Percentiles rank a stretch among this genome's conserved stretches.
Evolutionary conservation across 2,329 filamentous ascomycete species (phyloP).

Genomic region (Fusarium succisae): DNA sequence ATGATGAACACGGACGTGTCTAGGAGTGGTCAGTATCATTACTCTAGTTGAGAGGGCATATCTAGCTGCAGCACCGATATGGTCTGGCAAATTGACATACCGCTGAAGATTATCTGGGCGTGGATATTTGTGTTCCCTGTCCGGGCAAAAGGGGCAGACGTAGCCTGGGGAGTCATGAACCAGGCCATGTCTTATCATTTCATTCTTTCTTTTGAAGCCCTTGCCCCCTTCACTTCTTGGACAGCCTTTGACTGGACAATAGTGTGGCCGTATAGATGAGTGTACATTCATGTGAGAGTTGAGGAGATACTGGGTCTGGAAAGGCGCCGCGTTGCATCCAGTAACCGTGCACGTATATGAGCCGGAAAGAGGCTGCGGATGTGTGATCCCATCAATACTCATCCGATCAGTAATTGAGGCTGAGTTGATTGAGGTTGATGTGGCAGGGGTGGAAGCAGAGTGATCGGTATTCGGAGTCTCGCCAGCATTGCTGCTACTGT

Average conservation of each 20-base stretch:
- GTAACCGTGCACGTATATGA: conserved; percentile 66
- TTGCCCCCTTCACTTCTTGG: conserved; percentile 71
- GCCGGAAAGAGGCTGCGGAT: conserved; percentile 59
- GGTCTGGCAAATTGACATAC: conserved; percentile 56
- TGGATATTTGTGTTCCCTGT: conserved; percentile 93
- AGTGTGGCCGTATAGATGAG: conserved; percentile 71
- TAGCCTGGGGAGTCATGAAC: conserved; percentile 96
- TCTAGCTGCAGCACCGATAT: neutral
- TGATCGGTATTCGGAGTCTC: conserved; percentile 59
- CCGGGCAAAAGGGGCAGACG: conserved; percentile 94
- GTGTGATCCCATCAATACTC: conserved; percentile 67
- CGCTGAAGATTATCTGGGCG: conserved; percentile 95
- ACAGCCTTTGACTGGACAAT: conserved; percentile 70
- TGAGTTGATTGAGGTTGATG: conserved; percentile 36
- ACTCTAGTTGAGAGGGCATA: neutral
- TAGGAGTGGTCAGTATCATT: conserved; percentile 49
- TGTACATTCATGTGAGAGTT: conserved; percentile 83
- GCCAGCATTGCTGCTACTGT: conserved; percentile 54
- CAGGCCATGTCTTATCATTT: conserved; percentile 80
- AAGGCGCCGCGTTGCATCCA: conserved; percentile 76
- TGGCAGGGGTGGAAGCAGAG: conserved; percentile 54
- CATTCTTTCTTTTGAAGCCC: conserved; percentile 77
- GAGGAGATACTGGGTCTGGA: conserved; percentile 79
- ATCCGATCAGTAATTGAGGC: conserved; percentile 60
- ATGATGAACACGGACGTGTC: conserved; percentile 94